Evolutionary conservation across 129 eudicot genomes (phyloP), one percentile per base, ranked within the genome.

Genomic region (Tanacetum coccineum): DNA sequence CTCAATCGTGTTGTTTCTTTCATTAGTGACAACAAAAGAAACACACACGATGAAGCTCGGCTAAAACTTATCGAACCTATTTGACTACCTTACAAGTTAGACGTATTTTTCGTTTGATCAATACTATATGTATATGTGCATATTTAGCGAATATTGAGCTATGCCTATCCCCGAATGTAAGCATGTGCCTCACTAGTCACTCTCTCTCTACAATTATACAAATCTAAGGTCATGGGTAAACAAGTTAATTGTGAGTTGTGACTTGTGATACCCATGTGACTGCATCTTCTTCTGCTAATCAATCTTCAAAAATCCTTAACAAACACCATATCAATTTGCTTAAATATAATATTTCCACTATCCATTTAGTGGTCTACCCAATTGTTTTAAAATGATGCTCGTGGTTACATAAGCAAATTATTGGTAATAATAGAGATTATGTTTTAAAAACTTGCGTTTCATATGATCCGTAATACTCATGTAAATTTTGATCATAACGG

Each of bases 181-280:
- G 72, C 72, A 67, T 67, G 72, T 67, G 61, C 32, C 62, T 52
- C 61, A 9, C 61, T 51, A 62, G 50, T 36, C 66, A 60, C 14
- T 62, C 63, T 73, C 78, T 73, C 78, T 54, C 77, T 64, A 73
- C 71, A 73, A 73, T 64, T 73, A 73, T 73, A 49, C 65, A 73
- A 56, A 54, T 73, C 66, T 73, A 11, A 13, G 64, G 45, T 11
- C 39, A 73, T 44, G 66, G 55, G 28, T 73, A 53, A 20, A n/a
- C 32, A 73, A 65, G 53, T 64, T 20, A 64, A 54, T 54, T 44
- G 21, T 18, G 26, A 36, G 42, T 36, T 19, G 14, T 57, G 14
- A 13, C 15, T 52, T 72, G 70, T 62, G 70, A 64, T 45, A 60
- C 71, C 77, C 77, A 64, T 64, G 78, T 73, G 78, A 64, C 21